Evolutionary conservation across 2,329 filamentous ascomycete species (phyloP).

Genomic region (Paracoccidioides lutzii): DNA sequence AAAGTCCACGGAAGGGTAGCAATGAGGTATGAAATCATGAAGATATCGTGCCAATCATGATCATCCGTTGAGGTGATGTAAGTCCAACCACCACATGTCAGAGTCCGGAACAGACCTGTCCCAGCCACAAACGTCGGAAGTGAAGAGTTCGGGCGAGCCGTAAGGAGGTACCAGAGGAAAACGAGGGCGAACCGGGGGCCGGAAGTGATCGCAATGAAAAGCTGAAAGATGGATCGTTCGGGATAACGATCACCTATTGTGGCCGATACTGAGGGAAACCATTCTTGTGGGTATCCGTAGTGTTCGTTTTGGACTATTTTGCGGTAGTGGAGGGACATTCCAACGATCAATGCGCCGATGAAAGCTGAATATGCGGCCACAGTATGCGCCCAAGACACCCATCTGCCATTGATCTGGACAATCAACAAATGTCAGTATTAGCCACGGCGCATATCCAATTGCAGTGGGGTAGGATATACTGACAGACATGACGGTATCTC

Average conservation of each 20-base stretch:
- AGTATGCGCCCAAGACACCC: conserved; percentile 84
- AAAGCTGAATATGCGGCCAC: conserved; percentile 71
- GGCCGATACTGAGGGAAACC: conserved; percentile 91
- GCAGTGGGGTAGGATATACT: conserved; percentile 14
- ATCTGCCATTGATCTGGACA: conserved; percentile 62
- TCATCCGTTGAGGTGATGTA: conserved; percentile 98
- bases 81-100: conserved; percentile 95
- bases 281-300: conserved; percentile 87
- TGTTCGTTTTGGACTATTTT: conserved; percentile 98
- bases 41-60: conserved; percentile 96
- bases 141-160: conserved; percentile 57
- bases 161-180: conserved; percentile 82
- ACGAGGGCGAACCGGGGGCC: conserved; percentile 86
- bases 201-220: conserved; percentile 94
- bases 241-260: conserved; percentile 97
- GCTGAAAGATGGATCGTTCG: conserved; percentile 89
- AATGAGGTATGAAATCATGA: conserved; percentile 97
- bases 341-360: conserved; percentile 70
- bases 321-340: conserved; percentile 71
- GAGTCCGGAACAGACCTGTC: conserved; percentile 71
- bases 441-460: neutral
- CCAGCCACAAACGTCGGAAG: conserved; percentile 71
- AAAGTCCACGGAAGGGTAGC: conserved; percentile 90
- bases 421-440: conserved; percentile 6
- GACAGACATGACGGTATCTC: conserved; percentile 49